Base-by-base conservation (phyloP, 352 stramenopile species). In the Blastocystis sp. region DNA sequence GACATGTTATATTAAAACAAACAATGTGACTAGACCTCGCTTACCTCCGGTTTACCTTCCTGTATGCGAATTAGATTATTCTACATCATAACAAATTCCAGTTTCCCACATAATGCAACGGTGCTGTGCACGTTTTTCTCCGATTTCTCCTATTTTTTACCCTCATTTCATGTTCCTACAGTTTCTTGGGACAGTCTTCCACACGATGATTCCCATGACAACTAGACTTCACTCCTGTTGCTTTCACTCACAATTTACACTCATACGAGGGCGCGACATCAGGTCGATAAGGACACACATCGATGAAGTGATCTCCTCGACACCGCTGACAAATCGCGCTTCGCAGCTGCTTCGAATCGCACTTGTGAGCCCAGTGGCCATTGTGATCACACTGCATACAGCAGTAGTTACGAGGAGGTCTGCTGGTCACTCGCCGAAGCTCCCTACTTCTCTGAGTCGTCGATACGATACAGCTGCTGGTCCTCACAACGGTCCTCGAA, bases 331-430 rank as follows among this genome's bases (percentile, higher is more conserved):
- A 85, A 26, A 85, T 24, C 30, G 30, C 30, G 47, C 50, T 69
- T 16, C 34, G 16, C 0, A n/a, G 45, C 73, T 85, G 73, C 37
- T 20, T 26, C 39, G 54, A 59, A 39, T 78, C 50, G 39, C 73
- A 85, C 5, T 68, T 65, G 73, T 68, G 50, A 9, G 73, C 45
- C 73, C 73, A 85, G 39, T 85, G 73, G 11, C 73, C 73, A 41
- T 85, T 85, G 8, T 55, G 43, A 41, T 62, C 73, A 43, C 73
- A 85, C 20, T 68, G 50, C 9, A 47, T 54, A 45, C 73, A 85
- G 20, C 59, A 39, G 50, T 68, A 85, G 47, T 85, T 85, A n/a
- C 73, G 73, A 34, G 73, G 73, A n/a, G 73, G 73, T 18, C 73
- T 85, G 50, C 39, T 30, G 11, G 37, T 39, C 5, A 68, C 55